A percentile compares a stretch with the other conserved stretches of the same genome.
These are phyloP conservation scores for Cyberlindnera petersonii DNA, from an alignment of 805 yeast genomes.

Conservation along the genomic window DNA sequence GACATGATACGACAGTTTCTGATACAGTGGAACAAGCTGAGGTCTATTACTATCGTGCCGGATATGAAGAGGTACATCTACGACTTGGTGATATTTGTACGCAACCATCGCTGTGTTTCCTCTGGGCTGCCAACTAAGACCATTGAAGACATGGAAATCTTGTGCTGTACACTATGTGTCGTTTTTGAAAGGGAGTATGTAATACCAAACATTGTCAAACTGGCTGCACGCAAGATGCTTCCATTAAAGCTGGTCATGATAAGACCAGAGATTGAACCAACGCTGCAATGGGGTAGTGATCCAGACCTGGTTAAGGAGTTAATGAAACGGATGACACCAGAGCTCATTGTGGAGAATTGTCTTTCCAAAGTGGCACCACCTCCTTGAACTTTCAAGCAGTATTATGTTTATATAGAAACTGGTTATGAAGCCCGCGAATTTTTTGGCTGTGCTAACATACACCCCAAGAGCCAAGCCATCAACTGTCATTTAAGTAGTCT, in stretches of 20 bases:
- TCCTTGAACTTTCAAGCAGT: conserved; percentile 14
- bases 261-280: conserved; percentile 44
- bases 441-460: too few species aligned
- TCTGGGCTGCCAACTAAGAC: conserved; percentile 50
- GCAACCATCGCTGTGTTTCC: conserved; percentile 52
- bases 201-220: conserved; percentile 49
- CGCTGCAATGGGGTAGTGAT: conserved; percentile 56
- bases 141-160: conserved; percentile 38
- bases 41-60: conserved; percentile 33
- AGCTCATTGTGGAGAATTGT: conserved; percentile 49
- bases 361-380: conserved; percentile 51
- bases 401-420: background rate
- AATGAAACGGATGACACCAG: conserved; percentile 42
- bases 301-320: conserved; percentile 37
- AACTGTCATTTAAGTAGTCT: too few species aligned
- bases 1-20: conserved; percentile 2
- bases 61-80: conserved; percentile 53
- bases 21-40: background rate
- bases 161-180: conserved; percentile 39
- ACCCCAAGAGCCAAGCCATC: too few species aligned
- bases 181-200: conserved; percentile 40
- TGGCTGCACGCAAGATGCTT: conserved; percentile 44
- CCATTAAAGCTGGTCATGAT: conserved; percentile 44
- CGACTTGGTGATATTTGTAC: conserved; percentile 48
- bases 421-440: conserved; percentile 4